phyloP scores from a whole-genome alignment of 2,329 filamentous ascomycete species.

The Blastomyces percursus region DNA sequence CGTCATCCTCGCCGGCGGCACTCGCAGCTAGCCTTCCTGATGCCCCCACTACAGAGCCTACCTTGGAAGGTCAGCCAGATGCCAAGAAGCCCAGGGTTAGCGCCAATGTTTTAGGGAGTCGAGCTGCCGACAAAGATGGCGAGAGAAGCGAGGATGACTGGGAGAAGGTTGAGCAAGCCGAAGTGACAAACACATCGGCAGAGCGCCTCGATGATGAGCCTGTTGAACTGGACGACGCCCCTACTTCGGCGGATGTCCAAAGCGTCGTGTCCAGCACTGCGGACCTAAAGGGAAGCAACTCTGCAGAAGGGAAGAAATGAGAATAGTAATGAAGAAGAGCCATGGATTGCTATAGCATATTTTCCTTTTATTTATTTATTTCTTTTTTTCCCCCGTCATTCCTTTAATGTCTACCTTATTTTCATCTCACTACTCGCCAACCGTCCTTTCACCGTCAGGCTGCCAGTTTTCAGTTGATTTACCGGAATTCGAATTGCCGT shows the following conservation, averaged over 20 bases:
- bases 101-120: conserved; percentile 3
- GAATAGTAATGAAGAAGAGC: not conserved
- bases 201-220: conserved; percentile 26
- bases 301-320: conserved; percentile 1
- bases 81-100: conserved; percentile 39
- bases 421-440: not conserved
- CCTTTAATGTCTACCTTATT: not conserved
- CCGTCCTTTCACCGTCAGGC: not conserved
- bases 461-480: not conserved
- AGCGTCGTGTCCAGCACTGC: conserved; percentile 27
- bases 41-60: conserved; percentile 38
- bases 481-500: not conserved
- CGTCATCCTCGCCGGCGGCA: conserved; percentile 17
- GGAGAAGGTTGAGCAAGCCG: conserved; percentile 28
- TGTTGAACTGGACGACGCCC: conserved; percentile 22
- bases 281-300: conserved; percentile 10
- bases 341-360: not conserved
- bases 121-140: conserved; percentile 12
- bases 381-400: not conserved
- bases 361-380: not conserved
- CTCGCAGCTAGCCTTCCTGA: conserved; percentile 39
- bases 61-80: conserved; percentile 33
- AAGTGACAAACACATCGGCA: conserved; percentile 14
- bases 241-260: conserved; percentile 24
- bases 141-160: conserved; percentile 30